These are phyloP conservation scores for Dendrobium officinale DNA, from an alignment of 106 monocot genomes.

Conservation along the genomic window DNA sequence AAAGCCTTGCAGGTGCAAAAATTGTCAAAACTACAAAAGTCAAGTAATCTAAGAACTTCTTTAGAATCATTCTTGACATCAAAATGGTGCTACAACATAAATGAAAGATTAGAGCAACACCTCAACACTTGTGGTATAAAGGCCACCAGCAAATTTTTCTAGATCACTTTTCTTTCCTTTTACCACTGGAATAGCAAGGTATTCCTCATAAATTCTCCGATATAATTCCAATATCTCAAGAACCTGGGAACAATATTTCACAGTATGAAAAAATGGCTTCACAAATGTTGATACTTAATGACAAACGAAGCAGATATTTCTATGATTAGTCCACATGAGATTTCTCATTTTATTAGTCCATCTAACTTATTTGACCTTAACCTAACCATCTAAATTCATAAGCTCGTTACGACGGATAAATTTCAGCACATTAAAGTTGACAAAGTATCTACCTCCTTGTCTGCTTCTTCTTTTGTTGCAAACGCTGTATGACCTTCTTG, in stretches of 20 bases:
- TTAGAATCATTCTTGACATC: not conserved
- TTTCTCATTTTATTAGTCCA: no score
- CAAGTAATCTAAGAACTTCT: not conserved
- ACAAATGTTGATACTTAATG: no score
- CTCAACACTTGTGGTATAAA: conserved; percentile 96
- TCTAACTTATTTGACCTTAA: no score
- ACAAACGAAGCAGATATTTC: not conserved
- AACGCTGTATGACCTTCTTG: conserved; percentile 89
- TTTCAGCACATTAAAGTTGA: not conserved
- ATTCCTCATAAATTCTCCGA: conserved; percentile 92
- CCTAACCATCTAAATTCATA: not conserved
- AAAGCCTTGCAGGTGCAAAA: conserved; percentile 48
- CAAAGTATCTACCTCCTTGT: conserved; percentile 53
- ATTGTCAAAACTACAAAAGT: not conserved
- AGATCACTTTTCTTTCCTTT: conserved; percentile 86
- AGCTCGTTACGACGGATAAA: not conserved
- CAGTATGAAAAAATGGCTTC: no score
- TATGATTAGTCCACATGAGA: no score
- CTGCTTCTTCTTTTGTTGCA: conserved; percentile 93
- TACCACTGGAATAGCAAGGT: conserved; percentile 76
- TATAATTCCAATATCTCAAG: conserved; percentile 92
- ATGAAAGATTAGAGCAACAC: conserved; percentile 17
- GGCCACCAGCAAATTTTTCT: conserved; percentile 96
- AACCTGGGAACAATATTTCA: conserved; percentile 40
- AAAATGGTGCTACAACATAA: not conserved